These are phyloP conservation scores for Boletellus ananas DNA, from an alignment of 768 basidiomycete species.

Conservation along the genomic window DNA sequence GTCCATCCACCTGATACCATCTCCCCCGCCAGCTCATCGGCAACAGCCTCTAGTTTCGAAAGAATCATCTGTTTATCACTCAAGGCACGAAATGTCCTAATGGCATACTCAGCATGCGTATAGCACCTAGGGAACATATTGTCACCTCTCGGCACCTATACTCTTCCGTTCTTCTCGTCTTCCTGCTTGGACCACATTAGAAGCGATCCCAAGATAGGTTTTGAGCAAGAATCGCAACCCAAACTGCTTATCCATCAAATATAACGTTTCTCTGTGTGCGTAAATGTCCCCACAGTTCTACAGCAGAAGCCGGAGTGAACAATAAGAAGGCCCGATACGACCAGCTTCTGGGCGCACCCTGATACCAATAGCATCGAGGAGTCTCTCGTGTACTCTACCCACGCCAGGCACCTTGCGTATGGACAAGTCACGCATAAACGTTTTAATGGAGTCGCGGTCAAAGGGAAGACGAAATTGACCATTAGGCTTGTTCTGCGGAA, in stretches of 20 bases:
- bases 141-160: constrained; percentile 84
- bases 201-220: constrained; percentile 82
- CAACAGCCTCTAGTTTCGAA: constrained; percentile 74
- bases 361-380: constrained; percentile 83
- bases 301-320: background rate
- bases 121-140: background rate
- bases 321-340: background rate
- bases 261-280: constrained; percentile 64
- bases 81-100: constrained; percentile 74
- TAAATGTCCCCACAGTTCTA: constrained; percentile 92
- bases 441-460: constrained; percentile 55
- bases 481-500: constrained; percentile 82
- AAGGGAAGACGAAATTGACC: constrained; percentile 82
- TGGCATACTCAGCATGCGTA: background rate
- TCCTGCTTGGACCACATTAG: constrained; percentile 73
- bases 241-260: constrained; percentile 85
- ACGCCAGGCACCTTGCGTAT: constrained; percentile 89
- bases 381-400: constrained; percentile 84
- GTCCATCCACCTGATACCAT: constrained; percentile 78
- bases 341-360: constrained; percentile 41
- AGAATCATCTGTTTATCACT: constrained; percentile 64
- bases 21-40: constrained; percentile 77
- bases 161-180: constrained; percentile 84
- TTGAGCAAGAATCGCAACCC: constrained; percentile 72
- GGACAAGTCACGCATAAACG: constrained; percentile 77